phyloP scores from a whole-genome alignment of 1,284 basidiomycete species.

The Ustilago bromivora region DNA sequence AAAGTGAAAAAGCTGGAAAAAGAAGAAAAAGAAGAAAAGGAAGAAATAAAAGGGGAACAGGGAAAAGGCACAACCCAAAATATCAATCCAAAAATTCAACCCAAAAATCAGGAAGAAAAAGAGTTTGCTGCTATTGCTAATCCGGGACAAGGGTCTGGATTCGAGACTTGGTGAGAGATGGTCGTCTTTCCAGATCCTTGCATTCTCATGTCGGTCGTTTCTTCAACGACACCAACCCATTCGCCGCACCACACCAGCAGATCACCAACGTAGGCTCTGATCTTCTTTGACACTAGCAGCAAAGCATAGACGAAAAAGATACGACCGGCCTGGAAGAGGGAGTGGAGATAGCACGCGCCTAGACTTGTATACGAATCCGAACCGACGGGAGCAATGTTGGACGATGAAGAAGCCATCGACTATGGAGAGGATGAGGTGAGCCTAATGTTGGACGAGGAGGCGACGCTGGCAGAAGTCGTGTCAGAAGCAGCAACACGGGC shows the following conservation, averaged over 20 bases:
- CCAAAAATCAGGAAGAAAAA: conserved; percentile 11
- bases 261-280: neutral
- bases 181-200: neutral
- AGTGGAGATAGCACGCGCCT: neutral
- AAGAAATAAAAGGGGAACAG: conserved; percentile 11
- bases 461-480: neutral
- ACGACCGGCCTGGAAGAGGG: neutral
- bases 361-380: neutral
- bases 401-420: conserved; percentile 51
- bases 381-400: conserved; percentile 24
- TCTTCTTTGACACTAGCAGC: neutral
- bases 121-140: neutral
- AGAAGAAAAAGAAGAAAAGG: conserved; percentile 4
- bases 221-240: neutral
- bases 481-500: neutral
- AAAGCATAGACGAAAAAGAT: neutral
- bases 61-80: conserved; percentile 7
- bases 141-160: conserved; percentile 1
- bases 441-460: conserved; percentile 29
- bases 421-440: conserved; percentile 51
- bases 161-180: neutral
- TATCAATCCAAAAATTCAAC: neutral
- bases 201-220: neutral
- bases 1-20: neutral
- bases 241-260: neutral